Percentiles rank a stretch among this genome's conserved stretches.
Evolutionary conservation across 2,329 filamentous ascomycete species (phyloP).

Genomic region (Podosphaera xanthii): DNA sequence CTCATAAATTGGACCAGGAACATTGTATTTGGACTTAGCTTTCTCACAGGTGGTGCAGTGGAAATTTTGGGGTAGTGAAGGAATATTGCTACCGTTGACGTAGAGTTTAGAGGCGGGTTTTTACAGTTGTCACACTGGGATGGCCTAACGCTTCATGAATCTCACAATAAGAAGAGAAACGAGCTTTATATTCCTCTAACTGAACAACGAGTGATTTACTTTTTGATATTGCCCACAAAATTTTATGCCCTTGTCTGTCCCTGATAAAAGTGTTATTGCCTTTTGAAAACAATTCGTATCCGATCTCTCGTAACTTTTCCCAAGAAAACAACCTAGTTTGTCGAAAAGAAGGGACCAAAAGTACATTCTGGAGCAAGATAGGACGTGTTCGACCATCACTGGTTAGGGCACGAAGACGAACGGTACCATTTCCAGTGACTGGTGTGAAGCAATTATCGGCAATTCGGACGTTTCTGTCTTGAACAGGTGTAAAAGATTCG

Average conservation of each 20-base stretch:
- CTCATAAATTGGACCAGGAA: too few relatives aligned
- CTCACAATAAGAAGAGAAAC: background rate
- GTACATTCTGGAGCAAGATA: background rate
- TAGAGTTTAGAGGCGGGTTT: background rate
- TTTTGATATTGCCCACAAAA: too few relatives aligned
- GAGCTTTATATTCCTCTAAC: background rate
- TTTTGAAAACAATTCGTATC: background rate
- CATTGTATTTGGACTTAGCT: too few relatives aligned
- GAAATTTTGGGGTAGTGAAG: background rate
- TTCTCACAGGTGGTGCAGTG: background rate
- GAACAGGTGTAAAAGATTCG: background rate
- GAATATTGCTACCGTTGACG: background rate
- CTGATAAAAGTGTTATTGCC: background rate
- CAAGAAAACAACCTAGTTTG: background rate
- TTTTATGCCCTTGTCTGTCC: too few relatives aligned
- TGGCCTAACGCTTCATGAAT: conserved; percentile 1
- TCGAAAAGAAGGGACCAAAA: background rate
- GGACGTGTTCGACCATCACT: background rate
- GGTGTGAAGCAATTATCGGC: background rate
- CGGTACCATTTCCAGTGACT: background rate
- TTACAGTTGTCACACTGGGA: background rate
- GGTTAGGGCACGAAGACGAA: background rate
- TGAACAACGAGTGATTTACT: too few relatives aligned
- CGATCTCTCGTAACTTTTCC: background rate
- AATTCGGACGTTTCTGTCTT: background rate